Percentiles rank a stretch among this genome's conserved stretches.
Conservation (phyloP, 257 asterid species). For the Solanum dulcamara region DNA sequence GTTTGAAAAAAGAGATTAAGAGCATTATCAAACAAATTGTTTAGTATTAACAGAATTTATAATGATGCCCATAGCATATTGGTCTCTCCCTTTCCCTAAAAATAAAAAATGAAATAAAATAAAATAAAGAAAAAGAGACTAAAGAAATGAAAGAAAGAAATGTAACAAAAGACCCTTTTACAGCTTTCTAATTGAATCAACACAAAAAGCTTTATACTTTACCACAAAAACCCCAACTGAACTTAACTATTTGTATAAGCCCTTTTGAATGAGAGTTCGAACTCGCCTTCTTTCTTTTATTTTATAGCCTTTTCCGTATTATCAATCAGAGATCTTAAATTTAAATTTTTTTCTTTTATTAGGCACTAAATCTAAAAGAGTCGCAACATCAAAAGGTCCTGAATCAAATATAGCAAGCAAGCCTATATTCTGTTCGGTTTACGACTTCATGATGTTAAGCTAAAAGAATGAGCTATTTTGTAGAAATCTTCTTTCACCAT, state of each 20-base stretch:
- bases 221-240: too few species aligned
- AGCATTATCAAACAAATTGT: neutral
- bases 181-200: too few species aligned
- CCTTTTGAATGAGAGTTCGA: neutral
- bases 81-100: too few species aligned
- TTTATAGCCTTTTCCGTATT: neutral
- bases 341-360: neutral
- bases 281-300: neutral
- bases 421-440: neutral
- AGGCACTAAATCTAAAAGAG: neutral
- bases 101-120: too few species aligned
- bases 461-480: constrained; percentile 55
- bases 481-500: constrained; percentile 36
- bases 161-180: too few species aligned
- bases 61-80: too few species aligned
- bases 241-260: neutral
- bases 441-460: neutral
- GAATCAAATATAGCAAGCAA: neutral
- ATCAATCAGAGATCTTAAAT: neutral
- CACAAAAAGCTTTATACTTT: too few species aligned
- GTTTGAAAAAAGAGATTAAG: neutral
- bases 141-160: too few species aligned
- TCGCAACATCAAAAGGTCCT: neutral
- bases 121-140: too few species aligned
- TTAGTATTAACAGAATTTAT: neutral